A percentile compares a stretch with the other conserved stretches of the same genome.
These are phyloP conservation scores for Lonicera japonica DNA, from an alignment of 129 eudicot genomes.

Conservation along the genomic window DNA sequence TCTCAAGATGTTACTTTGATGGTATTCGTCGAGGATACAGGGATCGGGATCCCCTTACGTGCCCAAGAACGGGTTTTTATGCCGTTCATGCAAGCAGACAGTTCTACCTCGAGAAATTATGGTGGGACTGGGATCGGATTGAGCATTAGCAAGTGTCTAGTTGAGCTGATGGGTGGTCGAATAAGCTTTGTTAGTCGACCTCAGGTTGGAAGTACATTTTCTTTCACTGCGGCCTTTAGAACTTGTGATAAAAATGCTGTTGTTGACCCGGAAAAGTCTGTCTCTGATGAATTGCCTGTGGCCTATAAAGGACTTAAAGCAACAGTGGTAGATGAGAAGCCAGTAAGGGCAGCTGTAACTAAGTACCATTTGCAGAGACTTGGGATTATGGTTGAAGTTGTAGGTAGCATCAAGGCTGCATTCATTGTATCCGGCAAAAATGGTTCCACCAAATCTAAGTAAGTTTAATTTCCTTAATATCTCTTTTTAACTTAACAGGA, in stretches of 20 bases:
- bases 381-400: constrained; percentile 52
- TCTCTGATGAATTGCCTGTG: constrained; percentile 42
- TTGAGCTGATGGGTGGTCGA: constrained; percentile 83
- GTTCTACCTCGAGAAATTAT: constrained; percentile 82
- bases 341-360: constrained; percentile 69
- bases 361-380: constrained; percentile 68
- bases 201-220: constrained; percentile 75
- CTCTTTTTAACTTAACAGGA: neutral
- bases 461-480: constrained; percentile 6
- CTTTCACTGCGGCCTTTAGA: constrained; percentile 51
- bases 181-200: constrained; percentile 64
- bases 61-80: constrained; percentile 74
- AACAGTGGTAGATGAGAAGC: constrained; percentile 54
- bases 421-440: constrained; percentile 19
- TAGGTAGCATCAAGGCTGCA: constrained; percentile 35
- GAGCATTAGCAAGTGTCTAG: constrained; percentile 81
- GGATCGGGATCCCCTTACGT: constrained; percentile 71
- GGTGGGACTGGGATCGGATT: constrained; percentile 92
- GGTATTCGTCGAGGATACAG: constrained; percentile 85
- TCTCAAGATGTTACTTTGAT: constrained; percentile 40
- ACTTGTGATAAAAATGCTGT: constrained; percentile 35
- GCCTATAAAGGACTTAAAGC: constrained; percentile 63
- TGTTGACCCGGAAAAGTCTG: constrained; percentile 34
- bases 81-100: constrained; percentile 91
- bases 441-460: constrained; percentile 34